Percentiles rank a stretch among this genome's conserved stretches.
phyloP scores from a whole-genome alignment of 371 early-diverging fungal species.

The Vairimorpha necatrix region DNA sequence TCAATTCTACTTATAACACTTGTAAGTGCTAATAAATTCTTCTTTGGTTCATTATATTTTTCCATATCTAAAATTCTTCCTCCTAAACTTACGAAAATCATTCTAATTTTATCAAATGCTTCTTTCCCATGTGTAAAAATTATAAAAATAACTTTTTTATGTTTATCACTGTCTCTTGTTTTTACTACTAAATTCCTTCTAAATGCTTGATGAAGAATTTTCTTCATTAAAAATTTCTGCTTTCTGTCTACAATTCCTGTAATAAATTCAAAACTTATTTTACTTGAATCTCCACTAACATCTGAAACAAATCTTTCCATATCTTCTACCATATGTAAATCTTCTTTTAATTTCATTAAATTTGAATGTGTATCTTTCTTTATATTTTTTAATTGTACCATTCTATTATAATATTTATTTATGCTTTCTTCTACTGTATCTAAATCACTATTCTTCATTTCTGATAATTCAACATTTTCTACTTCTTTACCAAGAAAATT shows the following conservation, averaged over 20 bases:
- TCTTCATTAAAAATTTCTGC: conserved; percentile 54
- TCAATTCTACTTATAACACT: conserved; percentile 51
- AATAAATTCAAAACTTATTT: conserved; percentile 57
- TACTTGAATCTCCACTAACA: conserved; percentile 27
- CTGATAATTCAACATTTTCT: conserved; percentile 20
- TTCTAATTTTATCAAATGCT: conserved; percentile 47
- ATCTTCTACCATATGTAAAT: conserved; percentile 59
- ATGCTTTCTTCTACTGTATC: conserved; percentile 49
- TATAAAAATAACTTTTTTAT: conserved; percentile 56
- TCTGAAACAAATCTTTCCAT: conserved; percentile 46
- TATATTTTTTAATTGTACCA: conserved; percentile 54
- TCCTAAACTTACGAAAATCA: conserved; percentile 58
- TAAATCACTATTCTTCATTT: conserved; percentile 29
- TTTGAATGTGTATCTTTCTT: conserved; percentile 47
- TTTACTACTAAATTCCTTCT: conserved; percentile 61
- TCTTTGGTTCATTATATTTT: conserved; percentile 37
- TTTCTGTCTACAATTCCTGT: conserved; percentile 59
- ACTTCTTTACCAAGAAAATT: conserved; percentile 46
- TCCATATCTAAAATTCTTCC: conserved; percentile 47
- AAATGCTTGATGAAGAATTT: conserved; percentile 54
- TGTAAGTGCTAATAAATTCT: conserved; percentile 42
- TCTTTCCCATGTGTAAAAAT: conserved; percentile 61
- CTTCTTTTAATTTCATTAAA: conserved; percentile 44
- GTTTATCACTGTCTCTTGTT: conserved; percentile 38
- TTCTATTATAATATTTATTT: conserved; percentile 56